phyloP scores from a whole-genome alignment of 2,329 filamentous ascomycete genomes.

The Diaporthe sp. region DNA sequence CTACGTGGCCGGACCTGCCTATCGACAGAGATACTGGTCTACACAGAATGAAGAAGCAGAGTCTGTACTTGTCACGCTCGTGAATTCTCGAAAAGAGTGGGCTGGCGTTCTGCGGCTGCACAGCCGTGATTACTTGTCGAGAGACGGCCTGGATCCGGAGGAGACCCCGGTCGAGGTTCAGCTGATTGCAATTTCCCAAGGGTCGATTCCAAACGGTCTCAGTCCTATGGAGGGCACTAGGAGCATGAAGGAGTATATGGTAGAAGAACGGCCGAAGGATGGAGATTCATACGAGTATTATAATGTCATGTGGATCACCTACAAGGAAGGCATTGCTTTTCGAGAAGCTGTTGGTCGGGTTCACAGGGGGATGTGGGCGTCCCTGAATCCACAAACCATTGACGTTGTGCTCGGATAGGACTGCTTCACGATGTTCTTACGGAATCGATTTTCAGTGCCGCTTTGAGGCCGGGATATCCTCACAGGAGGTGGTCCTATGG shows the following conservation, averaged over 20 bases:
- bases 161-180: neutral
- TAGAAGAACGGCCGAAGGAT: neutral
- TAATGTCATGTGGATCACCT: slow-evolving; percentile 20
- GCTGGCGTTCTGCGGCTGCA: slow-evolving; percentile 4
- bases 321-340: neutral
- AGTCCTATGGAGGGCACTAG: neutral
- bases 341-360: slow-evolving; percentile 22
- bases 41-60: neutral
- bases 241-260: neutral
- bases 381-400: neutral
- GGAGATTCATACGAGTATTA: slow-evolving; percentile 6
- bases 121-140: neutral
- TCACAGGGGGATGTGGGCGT: slow-evolving; percentile 31
- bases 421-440: neutral
- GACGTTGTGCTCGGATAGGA: neutral
- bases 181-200: neutral
- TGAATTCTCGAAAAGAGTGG: neutral
- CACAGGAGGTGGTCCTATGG: too few species aligned
- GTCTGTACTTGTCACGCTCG: neutral
- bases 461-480: neutral
- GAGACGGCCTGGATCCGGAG: neutral
- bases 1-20: too few species aligned
- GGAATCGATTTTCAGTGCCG: neutral
- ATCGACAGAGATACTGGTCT: neutral
- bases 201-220: neutral